Evolutionary conservation across 2,329 filamentous ascomycete species (phyloP), one percentile per base, ranked within the genome.

Genomic region (Aspergillus japonicus): DNA sequence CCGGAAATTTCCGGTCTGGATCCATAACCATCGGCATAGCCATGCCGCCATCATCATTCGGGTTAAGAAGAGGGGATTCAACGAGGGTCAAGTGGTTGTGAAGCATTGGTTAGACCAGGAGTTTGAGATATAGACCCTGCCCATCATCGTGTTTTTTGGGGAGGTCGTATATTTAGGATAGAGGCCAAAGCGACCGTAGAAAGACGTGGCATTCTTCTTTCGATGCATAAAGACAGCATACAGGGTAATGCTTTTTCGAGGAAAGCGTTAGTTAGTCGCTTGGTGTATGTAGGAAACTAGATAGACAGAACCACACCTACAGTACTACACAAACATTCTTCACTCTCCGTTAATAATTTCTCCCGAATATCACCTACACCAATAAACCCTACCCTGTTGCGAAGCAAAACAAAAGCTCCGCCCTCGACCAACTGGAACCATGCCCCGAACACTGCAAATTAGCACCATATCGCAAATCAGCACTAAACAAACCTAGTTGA

Each of bases 41-140:
- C 94, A 98, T 75, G 94, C 93, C 0, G 93, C 93, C 3, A 96
- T 98, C 51, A 91, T 98, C 64, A 87, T 96, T 39, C 85, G 94
- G 42, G 85, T 81, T 62, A 75, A 74, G 59, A 85, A 89, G 44
- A 87, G 86, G 71, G 79, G 83, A 54, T 96, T 92, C 68, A 81
- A 83, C 2, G 93, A 98, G 75, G 94, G 94, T 0, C 85, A 83
- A 69, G 73, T 90, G 12, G 91, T 97, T 35, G 79, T 95, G 58
- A 83, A 82, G 68, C 94, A 98, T 77, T 98, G 91, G 89, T 78
- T 92, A 2, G 82, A 88, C 55, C 83, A 88, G 50, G 88, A 89
- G 69, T 97, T 98, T 71, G 74, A 86, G 63, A 69, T 87, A 23
- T 89, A 44, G 39, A 44, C 39, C 39, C 16, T 44, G 39, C 33